Evolutionary conservation across 2,329 filamentous ascomycete genomes (phyloP).

Genomic region (Thermomyces lanuginosus): DNA sequence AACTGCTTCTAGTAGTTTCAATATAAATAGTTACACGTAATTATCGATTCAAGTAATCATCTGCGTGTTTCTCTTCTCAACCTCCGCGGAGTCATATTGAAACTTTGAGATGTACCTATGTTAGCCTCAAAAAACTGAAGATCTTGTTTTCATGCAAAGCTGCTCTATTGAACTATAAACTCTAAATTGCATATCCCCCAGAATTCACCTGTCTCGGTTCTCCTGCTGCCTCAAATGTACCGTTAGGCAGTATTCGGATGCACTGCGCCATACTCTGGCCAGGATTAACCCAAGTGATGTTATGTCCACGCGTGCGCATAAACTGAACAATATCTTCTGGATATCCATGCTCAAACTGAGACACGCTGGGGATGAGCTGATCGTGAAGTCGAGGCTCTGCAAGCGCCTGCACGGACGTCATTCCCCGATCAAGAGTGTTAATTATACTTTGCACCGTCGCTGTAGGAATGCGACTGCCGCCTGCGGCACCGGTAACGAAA

Average conservation of each 20-base stretch:
- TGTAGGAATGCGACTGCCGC: constrained; percentile 71
- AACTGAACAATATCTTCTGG: constrained; percentile 47
- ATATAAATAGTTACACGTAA: neutral
- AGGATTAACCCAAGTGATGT: constrained; percentile 50
- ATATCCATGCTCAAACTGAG: constrained; percentile 53
- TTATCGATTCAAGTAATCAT: neutral
- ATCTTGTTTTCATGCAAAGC: neutral
- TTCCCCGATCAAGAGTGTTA: constrained; percentile 50
- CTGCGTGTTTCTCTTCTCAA: neutral
- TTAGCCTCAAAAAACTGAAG: too few relatives aligned
- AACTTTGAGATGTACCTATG: neutral
- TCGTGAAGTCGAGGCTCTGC: constrained; percentile 58
- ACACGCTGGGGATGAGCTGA: constrained; percentile 57
- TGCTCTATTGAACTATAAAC: neutral
- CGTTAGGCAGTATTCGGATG: constrained; percentile 43
- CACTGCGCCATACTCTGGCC: constrained; percentile 56
- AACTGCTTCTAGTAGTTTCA: too few relatives aligned
- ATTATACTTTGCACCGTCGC: constrained; percentile 58
- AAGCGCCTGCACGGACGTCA: constrained; percentile 47
- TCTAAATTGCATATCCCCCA: constrained; percentile 36
- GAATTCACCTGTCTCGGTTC: constrained; percentile 61
- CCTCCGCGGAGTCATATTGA: neutral
- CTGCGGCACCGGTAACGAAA: constrained; percentile 57
- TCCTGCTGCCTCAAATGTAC: constrained; percentile 59
- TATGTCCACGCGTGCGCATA: constrained; percentile 50